Conservation (phyloP, 139 green algal species). For the Nannochloris sp. region DNA sequence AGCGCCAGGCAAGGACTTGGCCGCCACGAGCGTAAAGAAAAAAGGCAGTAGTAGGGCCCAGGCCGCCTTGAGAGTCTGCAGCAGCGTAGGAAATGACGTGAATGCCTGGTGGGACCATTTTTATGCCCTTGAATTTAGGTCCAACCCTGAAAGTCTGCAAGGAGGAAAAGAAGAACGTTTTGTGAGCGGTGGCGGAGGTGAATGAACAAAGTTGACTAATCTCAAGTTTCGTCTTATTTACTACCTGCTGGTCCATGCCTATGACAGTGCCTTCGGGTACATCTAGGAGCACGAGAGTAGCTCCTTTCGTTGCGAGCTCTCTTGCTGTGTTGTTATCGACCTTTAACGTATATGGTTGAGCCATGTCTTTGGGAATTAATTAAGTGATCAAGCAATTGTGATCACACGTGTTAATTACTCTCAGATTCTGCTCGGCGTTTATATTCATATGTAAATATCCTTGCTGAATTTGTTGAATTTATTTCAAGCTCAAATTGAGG, state of each 20-base stretch:
- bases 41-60: slow-evolving; percentile 33
- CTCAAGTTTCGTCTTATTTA: too few species aligned
- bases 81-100: slow-evolving; percentile 74
- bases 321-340: slow-evolving; percentile 56
- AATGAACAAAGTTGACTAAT: background rate
- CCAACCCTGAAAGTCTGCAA: slow-evolving; percentile 66
- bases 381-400: too few species aligned
- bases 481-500: too few species aligned
- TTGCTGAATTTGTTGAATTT: too few species aligned
- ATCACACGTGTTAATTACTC: too few species aligned
- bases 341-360: slow-evolving; percentile 36
- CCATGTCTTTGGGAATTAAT: background rate
- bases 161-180: background rate
- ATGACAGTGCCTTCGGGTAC: slow-evolving; percentile 59
- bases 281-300: slow-evolving; percentile 63
- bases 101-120: slow-evolving; percentile 82
- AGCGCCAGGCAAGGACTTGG: background rate
- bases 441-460: too few species aligned
- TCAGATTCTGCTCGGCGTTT: too few species aligned
- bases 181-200: background rate
- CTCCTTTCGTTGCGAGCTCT: slow-evolving; percentile 43
- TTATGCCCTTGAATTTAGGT: slow-evolving; percentile 75
- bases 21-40: background rate
- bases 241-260: slow-evolving; percentile 75
- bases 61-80: slow-evolving; percentile 11